Evolutionary conservation across 805 yeast genomes (phyloP).

Genomic region (Maudiozyma bulderi): DNA sequence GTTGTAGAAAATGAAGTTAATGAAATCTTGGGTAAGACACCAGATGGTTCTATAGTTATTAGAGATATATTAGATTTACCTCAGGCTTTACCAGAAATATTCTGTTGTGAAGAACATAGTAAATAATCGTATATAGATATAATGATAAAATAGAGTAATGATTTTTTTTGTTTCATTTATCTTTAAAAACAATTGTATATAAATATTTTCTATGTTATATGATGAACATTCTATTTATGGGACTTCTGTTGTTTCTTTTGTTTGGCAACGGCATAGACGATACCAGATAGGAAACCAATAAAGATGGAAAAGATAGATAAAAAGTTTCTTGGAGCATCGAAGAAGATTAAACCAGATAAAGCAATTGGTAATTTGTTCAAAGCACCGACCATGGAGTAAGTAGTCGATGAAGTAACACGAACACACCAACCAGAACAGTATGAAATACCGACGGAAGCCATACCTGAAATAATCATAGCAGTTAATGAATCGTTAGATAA

Average conservation of each 20-base stretch:
- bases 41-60: slow-evolving; percentile 42
- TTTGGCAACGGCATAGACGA: slow-evolving; percentile 92
- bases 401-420: slow-evolving; percentile 95
- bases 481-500: slow-evolving; percentile 67
- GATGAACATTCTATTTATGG: slow-evolving; percentile 2
- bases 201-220: background rate
- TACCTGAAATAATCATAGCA: slow-evolving; percentile 84
- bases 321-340: slow-evolving; percentile 91
- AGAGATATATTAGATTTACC: slow-evolving; percentile 43
- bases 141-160: background rate
- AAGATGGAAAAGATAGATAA: slow-evolving; percentile 83
- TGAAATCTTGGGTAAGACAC: slow-evolving; percentile 26
- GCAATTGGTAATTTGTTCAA: slow-evolving; percentile 97
- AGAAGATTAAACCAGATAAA: slow-evolving; percentile 85
- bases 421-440: slow-evolving; percentile 99
- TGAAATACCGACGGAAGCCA: slow-evolving; percentile 91
- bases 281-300: slow-evolving; percentile 90
- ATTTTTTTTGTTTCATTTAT: background rate
- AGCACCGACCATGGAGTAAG: slow-evolving; percentile 99
- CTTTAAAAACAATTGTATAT: background rate
- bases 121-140: background rate
- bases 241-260: slow-evolving; percentile 56
- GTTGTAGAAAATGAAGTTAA: slow-evolving; percentile 63
- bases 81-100: slow-evolving; percentile 43
- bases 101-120: slow-evolving; percentile 10